phyloP scores from a whole-genome alignment of 2,329 filamentous ascomycete species.

The Fusarium tuaranense region DNA sequence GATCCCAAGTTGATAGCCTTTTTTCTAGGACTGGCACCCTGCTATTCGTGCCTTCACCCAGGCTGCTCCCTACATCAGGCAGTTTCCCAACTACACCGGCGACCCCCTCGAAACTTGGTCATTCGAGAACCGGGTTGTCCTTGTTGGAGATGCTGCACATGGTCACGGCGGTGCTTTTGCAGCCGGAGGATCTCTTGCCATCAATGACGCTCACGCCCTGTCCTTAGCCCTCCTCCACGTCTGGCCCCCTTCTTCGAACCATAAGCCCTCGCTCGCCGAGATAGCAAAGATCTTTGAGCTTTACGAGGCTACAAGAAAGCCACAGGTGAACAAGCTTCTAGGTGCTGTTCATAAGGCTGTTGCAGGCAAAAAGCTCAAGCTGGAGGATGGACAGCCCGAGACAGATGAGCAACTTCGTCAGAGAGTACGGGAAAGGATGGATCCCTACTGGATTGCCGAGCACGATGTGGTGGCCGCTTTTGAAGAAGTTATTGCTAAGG shows the following conservation, averaged over 20 bases:
- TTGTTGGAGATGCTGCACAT: not conserved
- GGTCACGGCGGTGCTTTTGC: not conserved
- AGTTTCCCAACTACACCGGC: not conserved
- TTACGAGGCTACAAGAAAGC: not conserved
- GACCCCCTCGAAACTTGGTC: not conserved
- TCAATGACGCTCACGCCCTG: conserved; percentile 2
- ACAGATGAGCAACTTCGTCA: not conserved
- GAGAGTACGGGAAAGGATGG: not conserved
- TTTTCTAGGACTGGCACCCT: not conserved
- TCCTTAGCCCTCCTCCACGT: not conserved
- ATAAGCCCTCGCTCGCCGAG: not conserved
- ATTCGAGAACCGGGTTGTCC: not conserved
- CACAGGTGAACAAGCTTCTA: not conserved
- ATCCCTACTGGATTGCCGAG: not conserved
- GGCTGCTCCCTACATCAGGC: not conserved
- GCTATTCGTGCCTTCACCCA: conserved; percentile 2
- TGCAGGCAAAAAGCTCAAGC: not conserved
- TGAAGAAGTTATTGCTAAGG: not conserved
- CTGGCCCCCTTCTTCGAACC: not conserved
- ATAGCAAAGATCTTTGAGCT: not conserved
- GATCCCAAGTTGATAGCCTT: not conserved
- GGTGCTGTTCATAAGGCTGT: not conserved
- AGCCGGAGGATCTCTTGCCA: not conserved
- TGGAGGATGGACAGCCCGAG: not conserved
- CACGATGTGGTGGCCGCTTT: not conserved